Evolutionary conservation across 1,284 basidiomycete genomes (phyloP).

Genomic region (Ceratobasidium sp.): DNA sequence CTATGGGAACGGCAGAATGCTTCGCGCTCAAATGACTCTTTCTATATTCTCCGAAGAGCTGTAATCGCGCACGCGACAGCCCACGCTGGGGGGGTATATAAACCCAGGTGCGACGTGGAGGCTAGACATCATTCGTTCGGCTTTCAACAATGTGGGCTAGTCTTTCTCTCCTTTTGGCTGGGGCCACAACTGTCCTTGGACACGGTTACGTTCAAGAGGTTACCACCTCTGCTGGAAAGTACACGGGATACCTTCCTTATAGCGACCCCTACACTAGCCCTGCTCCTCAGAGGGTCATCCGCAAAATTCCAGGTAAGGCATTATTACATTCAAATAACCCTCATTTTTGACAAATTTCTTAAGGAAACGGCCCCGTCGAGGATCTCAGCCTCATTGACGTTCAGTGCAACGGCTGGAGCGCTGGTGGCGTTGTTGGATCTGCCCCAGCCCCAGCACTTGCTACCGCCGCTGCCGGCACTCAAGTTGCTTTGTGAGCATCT

Average conservation of each 20-base stretch:
- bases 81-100: neutral
- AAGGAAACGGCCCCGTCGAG: slow-evolving; percentile 30
- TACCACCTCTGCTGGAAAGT: slow-evolving; percentile 33
- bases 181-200: slow-evolving; percentile 34
- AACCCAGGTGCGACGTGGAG: neutral
- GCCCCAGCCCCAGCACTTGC: slow-evolving; percentile 57
- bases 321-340: too few species aligned
- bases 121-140: neutral
- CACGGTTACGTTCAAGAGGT: slow-evolving; percentile 40
- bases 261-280: slow-evolving; percentile 46
- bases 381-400: slow-evolving; percentile 22
- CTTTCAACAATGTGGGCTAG: slow-evolving; percentile 10
- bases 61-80: neutral
- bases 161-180: slow-evolving; percentile 34
- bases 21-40: neutral
- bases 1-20: neutral
- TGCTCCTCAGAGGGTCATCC: slow-evolving; percentile 55
- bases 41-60: neutral
- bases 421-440: slow-evolving; percentile 51
- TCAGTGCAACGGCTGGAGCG: slow-evolving; percentile 46
- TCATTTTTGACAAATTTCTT: too few species aligned
- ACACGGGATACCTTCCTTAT: slow-evolving; percentile 39
- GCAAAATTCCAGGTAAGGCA: slow-evolving; percentile 50
- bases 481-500: slow-evolving; percentile 47
- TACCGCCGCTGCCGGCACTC: slow-evolving; percentile 55